These are phyloP conservation scores for Collybiopsis confluens DNA, from an alignment of 768 basidiomycete species.

Conservation along the genomic window DNA sequence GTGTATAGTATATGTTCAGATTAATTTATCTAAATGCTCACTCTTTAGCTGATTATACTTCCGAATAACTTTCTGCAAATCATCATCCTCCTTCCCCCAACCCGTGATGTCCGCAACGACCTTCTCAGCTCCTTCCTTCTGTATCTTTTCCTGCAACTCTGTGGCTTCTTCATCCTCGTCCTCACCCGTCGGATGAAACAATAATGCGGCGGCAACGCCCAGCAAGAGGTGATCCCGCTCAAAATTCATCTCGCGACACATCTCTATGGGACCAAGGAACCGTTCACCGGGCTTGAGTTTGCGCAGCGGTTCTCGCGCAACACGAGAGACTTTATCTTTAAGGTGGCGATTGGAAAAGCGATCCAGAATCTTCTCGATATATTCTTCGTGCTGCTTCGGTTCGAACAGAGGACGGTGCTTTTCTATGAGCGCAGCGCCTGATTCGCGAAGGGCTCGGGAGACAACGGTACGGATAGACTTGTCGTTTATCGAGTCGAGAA, in stretches of 20 bases:
- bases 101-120: conserved; percentile 4
- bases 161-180: conserved; percentile 8
- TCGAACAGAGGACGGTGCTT: conserved; percentile 15
- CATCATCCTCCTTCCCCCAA: conserved; percentile 1
- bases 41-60: conserved; percentile 7
- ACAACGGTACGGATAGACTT: conserved; percentile 22
- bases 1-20: too few relatives aligned
- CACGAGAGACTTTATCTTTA: conserved; percentile 30
- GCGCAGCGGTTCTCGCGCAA: conserved; percentile 33
- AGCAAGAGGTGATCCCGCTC: conserved; percentile 25
- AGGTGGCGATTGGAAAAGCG: conserved; percentile 32
- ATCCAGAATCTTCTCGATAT: conserved; percentile 27
- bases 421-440: conserved; percentile 28
- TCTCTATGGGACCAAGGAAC: conserved; percentile 29
- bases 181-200: neutral
- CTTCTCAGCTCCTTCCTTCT: neutral
- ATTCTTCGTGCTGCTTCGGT: conserved; percentile 17
- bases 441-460: conserved; percentile 28
- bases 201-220: conserved; percentile 19
- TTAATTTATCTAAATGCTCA: too few relatives aligned
- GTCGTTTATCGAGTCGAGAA: conserved; percentile 28
- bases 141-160: conserved; percentile 3
- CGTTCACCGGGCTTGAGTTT: conserved; percentile 32
- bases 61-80: conserved; percentile 1
- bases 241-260: conserved; percentile 28